phyloP scores from a whole-genome alignment of 2,329 filamentous ascomycete genomes.

The Pochonia chlamydosporia region DNA sequence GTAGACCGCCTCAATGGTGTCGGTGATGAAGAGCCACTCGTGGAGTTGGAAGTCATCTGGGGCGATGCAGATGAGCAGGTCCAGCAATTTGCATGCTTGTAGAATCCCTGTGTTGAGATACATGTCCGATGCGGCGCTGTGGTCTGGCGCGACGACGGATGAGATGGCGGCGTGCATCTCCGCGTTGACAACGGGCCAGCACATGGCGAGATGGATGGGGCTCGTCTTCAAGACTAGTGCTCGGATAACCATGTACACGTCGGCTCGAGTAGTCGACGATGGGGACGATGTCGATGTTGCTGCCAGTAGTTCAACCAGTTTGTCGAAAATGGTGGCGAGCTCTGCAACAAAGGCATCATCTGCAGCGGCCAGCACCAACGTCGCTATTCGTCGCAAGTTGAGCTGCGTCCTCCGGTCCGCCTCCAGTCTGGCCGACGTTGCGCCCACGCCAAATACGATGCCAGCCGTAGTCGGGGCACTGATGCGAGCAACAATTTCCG shows the following conservation, averaged over 20 bases:
- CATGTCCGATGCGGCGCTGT: slow-evolving; percentile 58
- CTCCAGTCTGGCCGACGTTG: slow-evolving; percentile 87
- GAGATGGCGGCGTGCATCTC: slow-evolving; percentile 78
- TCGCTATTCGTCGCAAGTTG: slow-evolving; percentile 75
- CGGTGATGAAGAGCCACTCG: slow-evolving; percentile 95
- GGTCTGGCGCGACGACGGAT: slow-evolving; percentile 63
- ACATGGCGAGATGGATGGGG: slow-evolving; percentile 69
- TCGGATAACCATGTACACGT: slow-evolving; percentile 83
- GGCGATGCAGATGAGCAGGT: slow-evolving; percentile 76
- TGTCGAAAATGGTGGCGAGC: slow-evolving; percentile 68
- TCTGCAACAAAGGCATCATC: slow-evolving; percentile 77
- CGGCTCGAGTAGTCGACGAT: slow-evolving; percentile 80
- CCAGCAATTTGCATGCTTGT: slow-evolving; percentile 90
- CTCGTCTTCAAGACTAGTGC: slow-evolving; percentile 75
- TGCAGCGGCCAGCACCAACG: slow-evolving; percentile 70
- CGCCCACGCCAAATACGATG: slow-evolving; percentile 97
- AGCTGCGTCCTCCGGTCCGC: slow-evolving; percentile 90
- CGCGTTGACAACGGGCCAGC: slow-evolving; percentile 87
- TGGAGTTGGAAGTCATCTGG: slow-evolving; percentile 98
- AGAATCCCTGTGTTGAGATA: slow-evolving; percentile 74
- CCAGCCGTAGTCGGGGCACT: slow-evolving; percentile 85
- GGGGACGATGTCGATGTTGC: slow-evolving; percentile 87
- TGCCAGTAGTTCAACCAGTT: slow-evolving; percentile 76
- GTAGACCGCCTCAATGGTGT: slow-evolving; percentile 95
- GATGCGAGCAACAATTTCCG: slow-evolving; percentile 73